Base-by-base conservation (phyloP, 768 basidiomycete species). In the Pleurotus platypus region DNA sequence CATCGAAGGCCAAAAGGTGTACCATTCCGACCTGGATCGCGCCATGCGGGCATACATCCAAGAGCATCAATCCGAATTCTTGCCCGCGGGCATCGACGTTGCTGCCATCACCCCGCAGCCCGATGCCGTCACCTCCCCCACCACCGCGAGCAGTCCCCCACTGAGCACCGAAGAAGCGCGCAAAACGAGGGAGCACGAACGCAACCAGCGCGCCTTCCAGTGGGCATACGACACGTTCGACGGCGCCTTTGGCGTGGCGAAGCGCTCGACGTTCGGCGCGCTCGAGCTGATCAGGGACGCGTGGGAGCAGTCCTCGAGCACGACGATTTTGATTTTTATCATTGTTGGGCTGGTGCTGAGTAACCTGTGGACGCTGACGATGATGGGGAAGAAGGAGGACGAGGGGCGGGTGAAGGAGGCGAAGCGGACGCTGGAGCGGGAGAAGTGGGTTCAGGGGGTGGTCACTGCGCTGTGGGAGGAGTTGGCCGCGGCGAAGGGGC, bases 201-300 rank as follows among this genome's bases (percentile, higher is more conserved):
- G 86, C 13, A 84, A 86, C 59, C 80, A 77, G 57, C 87, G 89
- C 15, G 85, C 85, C 0, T 72, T 92, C 61, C 92, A 94, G 64
- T 94, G 92, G 92, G 91, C 91, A 2, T 90, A 84, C 74, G 92
- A 94, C 62, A 94, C 92, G 47, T 80, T 90, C 68, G 86, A 86
- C 27, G 92, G 90, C 8, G 86, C 92, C 1, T 79, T 74, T 59
- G 77, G 81, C 61, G 91, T 94, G 59, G 90, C 83, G 27, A 75
- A 72, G 64, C 83, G 84, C 66, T 90, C 88, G 59, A 81, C 89
- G 43, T 76, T 71, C 46, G 89, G 84, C 16, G 87, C 89, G 22
- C 66, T 92, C 58, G 92, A 92, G 74, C 84, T 94, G 43, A 75
- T 94, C 57, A 75, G 71, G 54, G 92, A 94, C 64, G 85, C 84